phyloP scores from a whole-genome alignment of 805 yeast species.

The Ogataea henricii region DNA sequence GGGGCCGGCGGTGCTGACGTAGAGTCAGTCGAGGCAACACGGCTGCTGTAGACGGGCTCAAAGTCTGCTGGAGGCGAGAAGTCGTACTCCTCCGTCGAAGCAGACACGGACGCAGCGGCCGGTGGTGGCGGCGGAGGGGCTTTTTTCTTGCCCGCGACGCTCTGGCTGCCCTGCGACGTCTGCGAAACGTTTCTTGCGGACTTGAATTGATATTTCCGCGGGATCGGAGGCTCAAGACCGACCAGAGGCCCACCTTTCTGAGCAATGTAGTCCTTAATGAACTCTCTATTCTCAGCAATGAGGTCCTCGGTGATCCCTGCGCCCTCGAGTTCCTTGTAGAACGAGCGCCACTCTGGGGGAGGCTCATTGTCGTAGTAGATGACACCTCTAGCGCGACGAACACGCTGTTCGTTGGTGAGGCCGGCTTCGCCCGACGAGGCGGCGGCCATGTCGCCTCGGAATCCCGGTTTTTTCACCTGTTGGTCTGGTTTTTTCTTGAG shows the following conservation, averaged over 20 bases:
- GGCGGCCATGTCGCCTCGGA: constrained; percentile 56
- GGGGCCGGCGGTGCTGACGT: background rate
- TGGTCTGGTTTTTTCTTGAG: constrained; percentile 52
- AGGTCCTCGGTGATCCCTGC: constrained; percentile 85
- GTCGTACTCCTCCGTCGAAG: constrained; percentile 6
- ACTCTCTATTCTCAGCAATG: constrained; percentile 84
- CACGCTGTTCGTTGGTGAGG: constrained; percentile 50
- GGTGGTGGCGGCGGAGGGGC: constrained; percentile 46
- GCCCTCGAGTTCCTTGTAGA: constrained; percentile 69
- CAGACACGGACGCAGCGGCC: constrained; percentile 4
- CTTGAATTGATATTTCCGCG: constrained; percentile 52
- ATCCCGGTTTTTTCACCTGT: constrained; percentile 50
- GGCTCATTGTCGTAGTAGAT: constrained; percentile 77
- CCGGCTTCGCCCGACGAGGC: constrained; percentile 1
- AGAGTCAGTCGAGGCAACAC: background rate
- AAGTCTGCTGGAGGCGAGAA: constrained; percentile 15
- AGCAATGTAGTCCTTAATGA: constrained; percentile 75
- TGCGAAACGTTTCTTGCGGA: constrained; percentile 8
- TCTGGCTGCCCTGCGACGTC: constrained; percentile 11
- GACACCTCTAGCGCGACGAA: constrained; percentile 57
- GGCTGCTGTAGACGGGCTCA: constrained; percentile 7
- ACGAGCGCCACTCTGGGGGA: constrained; percentile 80
- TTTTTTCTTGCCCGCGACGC: constrained; percentile 25
- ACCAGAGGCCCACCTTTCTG: constrained; percentile 78
- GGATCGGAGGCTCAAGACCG: constrained; percentile 83